Percentiles rank a stretch among this genome's conserved stretches.
Conservation (phyloP, 202 grass and related monocot species). For the Carex arenaria region DNA sequence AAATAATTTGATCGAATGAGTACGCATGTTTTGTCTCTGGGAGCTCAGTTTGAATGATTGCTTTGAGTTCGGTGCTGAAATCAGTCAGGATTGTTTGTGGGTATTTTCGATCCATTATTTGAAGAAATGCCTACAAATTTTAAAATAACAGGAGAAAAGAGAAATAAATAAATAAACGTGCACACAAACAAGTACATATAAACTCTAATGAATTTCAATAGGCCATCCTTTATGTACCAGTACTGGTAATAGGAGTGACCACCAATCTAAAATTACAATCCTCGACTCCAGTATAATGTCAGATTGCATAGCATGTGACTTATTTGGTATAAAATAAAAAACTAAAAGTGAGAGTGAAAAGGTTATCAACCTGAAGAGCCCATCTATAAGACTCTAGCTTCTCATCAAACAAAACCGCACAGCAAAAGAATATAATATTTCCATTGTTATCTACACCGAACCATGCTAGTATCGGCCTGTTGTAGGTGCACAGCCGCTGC, state of each 20-base stretch:
- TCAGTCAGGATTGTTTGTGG: conserved; percentile 46
- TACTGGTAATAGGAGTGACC: no score
- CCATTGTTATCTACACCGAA: conserved; percentile 47
- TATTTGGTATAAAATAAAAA: neutral
- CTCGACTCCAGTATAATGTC: neutral
- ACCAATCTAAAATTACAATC: neutral
- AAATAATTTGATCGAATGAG: conserved; percentile 34
- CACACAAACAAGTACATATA: neutral
- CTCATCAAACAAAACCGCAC: conserved; percentile 37
- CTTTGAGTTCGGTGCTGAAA: conserved; percentile 29
- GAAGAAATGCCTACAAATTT: conserved; percentile 38
- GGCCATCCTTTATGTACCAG: neutral
- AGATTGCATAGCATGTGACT: neutral
- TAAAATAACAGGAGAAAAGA: neutral
- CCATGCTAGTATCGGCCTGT: conserved; percentile 32
- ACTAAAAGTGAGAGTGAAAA: neutral
- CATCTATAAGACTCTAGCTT: conserved; percentile 38
- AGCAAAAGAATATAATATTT: conserved; percentile 33
- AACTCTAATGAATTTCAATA: neutral
- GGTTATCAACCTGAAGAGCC: conserved; percentile 34
- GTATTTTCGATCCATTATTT: conserved; percentile 37
- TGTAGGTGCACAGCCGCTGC: conserved; percentile 28
- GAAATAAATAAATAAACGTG: neutral
- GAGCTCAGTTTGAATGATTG: conserved; percentile 23
- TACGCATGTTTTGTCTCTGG: conserved; percentile 41